A percentile compares a stretch with the other conserved stretches of the same genome.
Evolutionary conservation across 768 basidiomycete species (phyloP).

Genomic region (Tremella fuciformis): DNA sequence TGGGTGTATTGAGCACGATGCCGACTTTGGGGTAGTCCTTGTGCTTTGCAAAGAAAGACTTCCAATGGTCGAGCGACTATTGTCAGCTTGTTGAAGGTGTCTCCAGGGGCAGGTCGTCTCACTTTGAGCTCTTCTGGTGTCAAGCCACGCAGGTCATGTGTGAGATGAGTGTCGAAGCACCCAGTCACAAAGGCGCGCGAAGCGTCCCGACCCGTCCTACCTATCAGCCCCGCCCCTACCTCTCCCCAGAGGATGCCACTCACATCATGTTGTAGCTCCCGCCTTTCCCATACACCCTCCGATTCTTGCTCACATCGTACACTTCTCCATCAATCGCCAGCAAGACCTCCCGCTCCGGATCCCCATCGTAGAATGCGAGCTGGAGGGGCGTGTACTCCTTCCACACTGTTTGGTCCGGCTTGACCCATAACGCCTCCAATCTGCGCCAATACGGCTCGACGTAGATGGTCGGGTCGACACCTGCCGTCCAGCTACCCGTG

Average conservation of each 20-base stretch:
- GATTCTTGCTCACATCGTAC: conserved; percentile 80
- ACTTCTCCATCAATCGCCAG: conserved; percentile 89
- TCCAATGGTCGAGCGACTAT: conserved; percentile 82
- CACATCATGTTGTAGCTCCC: conserved; percentile 58
- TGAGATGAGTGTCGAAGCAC: conserved; percentile 84
- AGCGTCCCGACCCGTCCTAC: conserved; percentile 74
- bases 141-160: conserved; percentile 84
- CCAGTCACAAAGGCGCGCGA: conserved; percentile 89
- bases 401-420: conserved; percentile 45
- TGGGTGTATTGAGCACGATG: conserved; percentile 56
- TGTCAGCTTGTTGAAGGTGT: conserved; percentile 4
- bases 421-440: neutral
- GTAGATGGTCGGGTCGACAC: neutral
- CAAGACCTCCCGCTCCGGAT: conserved; percentile 68
- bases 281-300: conserved; percentile 78
- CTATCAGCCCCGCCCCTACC: neutral
- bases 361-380: conserved; percentile 70
- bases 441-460: neutral
- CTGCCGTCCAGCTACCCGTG: conserved; percentile 51
- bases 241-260: conserved; percentile 16
- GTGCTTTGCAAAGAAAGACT: conserved; percentile 78
- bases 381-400: conserved; percentile 65
- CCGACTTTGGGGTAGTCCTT: conserved; percentile 77
- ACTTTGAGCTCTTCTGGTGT: conserved; percentile 68
- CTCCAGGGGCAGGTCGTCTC: conserved; percentile 42